Base-by-base conservation (phyloP, 805 yeast species). In the Saccharomycopsis sp. region DNA sequence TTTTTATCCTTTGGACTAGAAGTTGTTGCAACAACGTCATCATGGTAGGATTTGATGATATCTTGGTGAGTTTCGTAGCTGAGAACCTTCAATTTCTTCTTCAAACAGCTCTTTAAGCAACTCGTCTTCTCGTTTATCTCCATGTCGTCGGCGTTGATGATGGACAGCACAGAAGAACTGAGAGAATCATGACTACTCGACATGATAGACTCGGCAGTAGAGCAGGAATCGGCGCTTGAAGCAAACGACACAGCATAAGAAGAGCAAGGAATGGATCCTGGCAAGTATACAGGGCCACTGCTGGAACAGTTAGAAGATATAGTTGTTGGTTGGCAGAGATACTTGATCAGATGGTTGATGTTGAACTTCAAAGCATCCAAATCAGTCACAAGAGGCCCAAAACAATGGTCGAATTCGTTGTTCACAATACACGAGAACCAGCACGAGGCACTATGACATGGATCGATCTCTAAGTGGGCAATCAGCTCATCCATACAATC, bases 331-430 rank as follows among this genome's bases (percentile, higher is more conserved):
- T 29, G 12, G 12, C 5, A 12, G 38, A 12, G 38, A 47, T 58
- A 58, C 20, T 50, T 56, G 55, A 58, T 55, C 7, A 9, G 34
- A 5, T 15, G 38, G 51, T 58, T 58, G 25, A 58, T 51, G 24
- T 55, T 44, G 53, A 53, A 17, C 2, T 52, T 55, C 20, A 34
- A n/a, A 15, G 29, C 7, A 7, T 38, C 47, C 3, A 14, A 15
- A 23, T 35, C 22, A 25, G 22, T 56, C 5, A 58, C 47, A n/a
- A 58, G 42, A 9, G 60, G 60, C 14, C 58, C 60, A 23, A 17
- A 51, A 29, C 57, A 54, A 19, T 34, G 23, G 22, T 38, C 25
- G 44, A 44, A 42, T 22, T 58, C 58, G 51, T 44, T 44, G 22
- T 44, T 44, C 9, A 44, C 49, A 17, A 44, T 44, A 17, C 49